Base-by-base conservation (phyloP, 179 eudicot species). In the Carnegiea gigantea region DNA sequence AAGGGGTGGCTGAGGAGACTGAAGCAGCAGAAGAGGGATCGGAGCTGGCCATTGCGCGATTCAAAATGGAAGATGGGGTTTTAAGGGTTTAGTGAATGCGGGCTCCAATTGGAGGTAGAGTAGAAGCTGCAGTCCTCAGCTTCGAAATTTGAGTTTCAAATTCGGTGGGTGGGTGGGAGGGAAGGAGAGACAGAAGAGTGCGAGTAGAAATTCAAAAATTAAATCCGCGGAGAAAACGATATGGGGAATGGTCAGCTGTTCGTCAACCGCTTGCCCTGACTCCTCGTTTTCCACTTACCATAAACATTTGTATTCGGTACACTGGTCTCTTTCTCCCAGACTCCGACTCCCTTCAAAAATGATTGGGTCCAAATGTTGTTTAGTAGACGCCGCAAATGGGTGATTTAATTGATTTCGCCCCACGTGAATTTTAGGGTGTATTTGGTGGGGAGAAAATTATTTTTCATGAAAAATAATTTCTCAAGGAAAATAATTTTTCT, bases 11-110 rank as follows among this genome's bases (percentile, higher is more conserved):
- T 30, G 85, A 83, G 33, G 85, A 79, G 40, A 81, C 36, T 20
- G 88, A 30, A 20, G 86, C 67, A 21, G 86, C 68, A 46, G 80
- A 67, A 33, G 86, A 30, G 5, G 89, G 73, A 62, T 85, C 87
- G 48, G 84, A 68, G 76, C n/a, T 84, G 1, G 81, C 86, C 87
- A 83, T 79, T 40, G 60, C 38, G 17, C 10, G 80, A 62, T 24
- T 28, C 54, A 13, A n/a, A 14, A 21, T 8, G 23, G 38, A 7
- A 64, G 13, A 17, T 62, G 36, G 57, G 54, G 72, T 8, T 78
- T 62, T 48, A 11, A 62, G 53, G 54, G 54, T 59, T 12, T 62
- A 51, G 57, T 51, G 53, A 51, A 51, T 12, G 72, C 9, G 33
- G 44, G 73, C 6, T 40, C 21, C 15, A 62, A 78, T 46, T 64